Evolutionary conservation across 306 rosid species (phyloP).

Genomic region (Begonia loranthoides): DNA sequence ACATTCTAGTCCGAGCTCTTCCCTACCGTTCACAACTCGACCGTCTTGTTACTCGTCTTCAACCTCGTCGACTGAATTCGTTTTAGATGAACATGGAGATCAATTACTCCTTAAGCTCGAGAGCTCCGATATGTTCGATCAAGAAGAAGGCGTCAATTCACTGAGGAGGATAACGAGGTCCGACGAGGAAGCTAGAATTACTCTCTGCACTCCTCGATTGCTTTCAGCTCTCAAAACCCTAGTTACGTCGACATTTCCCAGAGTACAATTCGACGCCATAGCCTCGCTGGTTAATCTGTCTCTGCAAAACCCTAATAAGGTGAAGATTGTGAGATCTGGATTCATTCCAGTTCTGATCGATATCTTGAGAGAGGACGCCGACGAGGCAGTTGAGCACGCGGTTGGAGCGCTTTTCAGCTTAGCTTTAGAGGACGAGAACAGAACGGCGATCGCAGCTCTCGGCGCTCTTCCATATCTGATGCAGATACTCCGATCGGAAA

Average conservation of each 20-base stretch:
- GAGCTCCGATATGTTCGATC: conserved; percentile 46
- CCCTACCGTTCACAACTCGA: conserved; percentile 53
- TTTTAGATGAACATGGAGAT: conserved; percentile 34
- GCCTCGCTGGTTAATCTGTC: conserved; percentile 82
- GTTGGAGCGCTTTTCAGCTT: conserved; percentile 88
- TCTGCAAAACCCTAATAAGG: conserved; percentile 64
- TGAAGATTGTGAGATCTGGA: conserved; percentile 70
- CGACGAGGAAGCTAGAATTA: conserved; percentile 37
- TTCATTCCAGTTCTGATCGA: conserved; percentile 58
- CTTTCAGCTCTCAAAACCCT: conserved; percentile 32
- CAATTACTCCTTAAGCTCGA: conserved; percentile 26
- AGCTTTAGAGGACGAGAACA: conserved; percentile 67
- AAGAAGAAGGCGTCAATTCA: conserved; percentile 47
- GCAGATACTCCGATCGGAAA: conserved; percentile 66
- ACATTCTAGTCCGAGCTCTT: conserved; percentile 31
- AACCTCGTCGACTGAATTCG: conserved; percentile 37
- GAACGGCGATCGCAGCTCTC: conserved; percentile 82
- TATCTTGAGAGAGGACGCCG: conserved; percentile 43
- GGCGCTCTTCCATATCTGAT: conserved; percentile 70
- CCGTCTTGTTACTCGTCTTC: conserved; percentile 56
- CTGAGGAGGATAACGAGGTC: conserved; percentile 51
- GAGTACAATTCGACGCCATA: conserved; percentile 59
- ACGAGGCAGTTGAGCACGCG: conserved; percentile 87
- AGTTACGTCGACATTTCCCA: conserved; percentile 37
- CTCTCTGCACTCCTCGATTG: conserved; percentile 44